Base-by-base conservation (phyloP, 169 alveolate genomes). In the Eimeria sp. region DNA sequence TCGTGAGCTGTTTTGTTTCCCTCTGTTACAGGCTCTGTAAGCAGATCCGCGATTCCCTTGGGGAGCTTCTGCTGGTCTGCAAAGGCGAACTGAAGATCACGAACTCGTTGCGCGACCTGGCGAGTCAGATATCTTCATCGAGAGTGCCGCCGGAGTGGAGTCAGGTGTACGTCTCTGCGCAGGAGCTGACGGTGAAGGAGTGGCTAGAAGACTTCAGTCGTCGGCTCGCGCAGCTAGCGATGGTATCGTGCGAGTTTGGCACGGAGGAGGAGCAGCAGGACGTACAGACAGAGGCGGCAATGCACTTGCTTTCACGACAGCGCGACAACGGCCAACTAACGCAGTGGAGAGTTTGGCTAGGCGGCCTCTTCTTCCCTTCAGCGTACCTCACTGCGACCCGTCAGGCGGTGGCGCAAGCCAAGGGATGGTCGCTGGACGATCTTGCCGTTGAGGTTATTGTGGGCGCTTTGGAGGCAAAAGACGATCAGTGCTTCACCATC, bases 141-240 rank as follows among this genome's bases (percentile, higher is more conserved):
- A 61, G 95, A 43, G 98, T 98, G 22, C 99, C 99, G 5, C 92
- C 94, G 87, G 96, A 96, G 92, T 98, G 99, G 99, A 96, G 82
- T 54, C 80, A 73, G 80, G 95, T 96, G 54, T 98, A 98, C 84
- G 94, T 97, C 40, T 96, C 98, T 11, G 97, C 97, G 5, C 96
- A 97, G 51, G 84, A 65, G 78, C 92, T 98, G 89, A 96, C 98
- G 75, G 98, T 98, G 40, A 97, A 98, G 80, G 99, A 98, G 95
- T 98, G 99, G 99, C 87, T 98, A 20, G 96, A 97, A 20, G 99
- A 98, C 89, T 98, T 98, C 84, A 95, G 95, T 86, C 97, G 97
- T 65, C 98, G 99, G 93, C 92, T 98, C 25, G 97, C 97, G 63
- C 98, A 98, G 92, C 89, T 98, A 47, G 25, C 70, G 63, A 54